Conservation (phyloP, 2,329 filamentous ascomycete species). For the Penicillium sp. region DNA sequence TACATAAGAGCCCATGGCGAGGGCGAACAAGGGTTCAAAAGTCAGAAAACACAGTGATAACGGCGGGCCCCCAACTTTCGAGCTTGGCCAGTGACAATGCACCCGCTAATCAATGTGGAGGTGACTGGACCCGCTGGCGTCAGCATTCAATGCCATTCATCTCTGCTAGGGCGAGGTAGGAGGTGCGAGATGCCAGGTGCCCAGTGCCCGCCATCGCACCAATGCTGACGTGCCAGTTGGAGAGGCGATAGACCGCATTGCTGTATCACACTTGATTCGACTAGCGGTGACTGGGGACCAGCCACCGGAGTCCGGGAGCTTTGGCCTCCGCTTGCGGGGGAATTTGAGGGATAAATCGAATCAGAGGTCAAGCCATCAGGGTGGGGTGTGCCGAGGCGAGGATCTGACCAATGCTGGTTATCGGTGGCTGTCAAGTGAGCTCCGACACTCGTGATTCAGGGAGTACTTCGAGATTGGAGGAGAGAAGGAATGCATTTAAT, state of each 20-base stretch:
- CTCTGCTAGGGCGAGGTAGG: too few species aligned
- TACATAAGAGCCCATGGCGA: slow-evolving; percentile 13
- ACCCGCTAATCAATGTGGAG: slow-evolving; percentile 13
- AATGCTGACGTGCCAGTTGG: slow-evolving; percentile 9
- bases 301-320: slow-evolving; percentile 24
- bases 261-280: slow-evolving; percentile 2
- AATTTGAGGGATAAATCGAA: background rate
- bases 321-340: slow-evolving; percentile 15
- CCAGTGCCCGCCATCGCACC: slow-evolving; percentile 2
- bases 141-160: too few species aligned
- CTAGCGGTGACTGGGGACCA: slow-evolving; percentile 7
- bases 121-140: background rate
- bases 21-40: slow-evolving; percentile 9
- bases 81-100: slow-evolving; percentile 17
- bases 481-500: background rate
- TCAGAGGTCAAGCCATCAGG: background rate
- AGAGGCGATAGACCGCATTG: background rate
- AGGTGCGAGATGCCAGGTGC: background rate
- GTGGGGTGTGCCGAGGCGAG: background rate
- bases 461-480: background rate
- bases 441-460: background rate
- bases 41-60: slow-evolving; percentile 10
- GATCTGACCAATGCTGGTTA: background rate
- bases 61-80: slow-evolving; percentile 1
- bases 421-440: background rate